Base-by-base conservation (phyloP, 2,329 filamentous ascomycete species). In the Penicillium expansum region DNA sequence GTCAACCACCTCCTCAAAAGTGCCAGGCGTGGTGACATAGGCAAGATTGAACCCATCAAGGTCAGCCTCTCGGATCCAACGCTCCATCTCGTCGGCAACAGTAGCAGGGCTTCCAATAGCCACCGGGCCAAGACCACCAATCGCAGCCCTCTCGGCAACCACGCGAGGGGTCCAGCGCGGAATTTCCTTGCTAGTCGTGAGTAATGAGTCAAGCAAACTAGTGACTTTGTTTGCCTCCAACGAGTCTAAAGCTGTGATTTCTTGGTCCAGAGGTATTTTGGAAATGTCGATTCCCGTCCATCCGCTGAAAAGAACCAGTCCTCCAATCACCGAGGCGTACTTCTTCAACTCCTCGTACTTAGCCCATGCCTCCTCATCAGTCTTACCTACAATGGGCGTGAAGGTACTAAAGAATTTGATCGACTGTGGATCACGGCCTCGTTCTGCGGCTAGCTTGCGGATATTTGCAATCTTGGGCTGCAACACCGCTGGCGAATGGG, bases 281-380 rank as follows among this genome's bases (percentile, higher is more conserved):
- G 80, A 83, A 16, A 86, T 74, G 63, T 86, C 83, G 56, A 86
- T 84, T 0, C 84, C 84, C 0, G 83, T 84, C 80, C 81, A 85
- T 1, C 82, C 82, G 38, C 78, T 80, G 59, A 84, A 81, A 0
- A 85, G 72, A 0, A 83, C 83, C 1, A 86, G 70, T 0, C 81
- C 83, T 0, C 82, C 83, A 16, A 83, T 71, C 0, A 79, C 77
- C 0, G 78, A 82, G 1, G 80, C 82, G 62, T 86, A 79, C 60
- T 79, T 80, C 63, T 79, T 76, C 11, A 80, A 60, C 55, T 82
- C 79, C 22, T 77, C 76, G 35, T 80, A 76, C 63, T 86, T 86
- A 0, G 70, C 76, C 38, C 74, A 69, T 0, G 83, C 83, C 62
- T 85, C 83, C 58, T 80, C 79, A 37, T 82, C 79, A 0, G 80